phyloP scores from a whole-genome alignment of 345 rosid genomes.

The Moringa oleifera region DNA sequence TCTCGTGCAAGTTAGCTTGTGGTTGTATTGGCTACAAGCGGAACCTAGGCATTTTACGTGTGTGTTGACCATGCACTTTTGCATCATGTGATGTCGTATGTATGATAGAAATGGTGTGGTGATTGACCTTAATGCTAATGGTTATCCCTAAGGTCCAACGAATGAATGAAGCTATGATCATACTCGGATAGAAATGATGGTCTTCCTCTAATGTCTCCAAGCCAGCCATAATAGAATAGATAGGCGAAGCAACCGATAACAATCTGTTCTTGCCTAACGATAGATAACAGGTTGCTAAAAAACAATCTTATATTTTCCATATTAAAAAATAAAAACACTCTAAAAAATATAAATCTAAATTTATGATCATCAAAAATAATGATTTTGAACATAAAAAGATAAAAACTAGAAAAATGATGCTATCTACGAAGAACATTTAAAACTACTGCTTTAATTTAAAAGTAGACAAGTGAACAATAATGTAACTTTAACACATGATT shows the following conservation, averaged over 20 bases:
- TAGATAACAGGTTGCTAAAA: not conserved
- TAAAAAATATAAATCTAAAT: no score
- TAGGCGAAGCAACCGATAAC: not conserved
- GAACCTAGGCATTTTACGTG: not conserved
- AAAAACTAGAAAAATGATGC: no score
- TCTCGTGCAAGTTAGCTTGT: not conserved
- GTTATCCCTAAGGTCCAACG: not conserved
- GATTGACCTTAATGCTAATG: no score
- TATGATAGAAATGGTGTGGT: not conserved
- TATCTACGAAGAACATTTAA: no score
- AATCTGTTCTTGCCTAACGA: not conserved
- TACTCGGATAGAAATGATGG: not conserved
- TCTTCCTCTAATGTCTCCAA: not conserved
- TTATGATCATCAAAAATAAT: no score
- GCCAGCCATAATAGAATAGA: not conserved
- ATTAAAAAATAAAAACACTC: no score
- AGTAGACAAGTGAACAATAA: no score
- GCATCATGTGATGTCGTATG: not conserved
- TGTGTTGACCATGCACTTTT: slow-evolving; percentile 1
- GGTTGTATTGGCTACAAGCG: not conserved
- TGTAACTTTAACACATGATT: no score
- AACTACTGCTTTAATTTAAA: no score
- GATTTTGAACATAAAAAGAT: no score
- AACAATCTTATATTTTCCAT: no score
- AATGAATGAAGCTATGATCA: not conserved